phyloP scores from a whole-genome alignment of 495 filamentous ascomycete species.

The Talaromyces thailandensis region DNA sequence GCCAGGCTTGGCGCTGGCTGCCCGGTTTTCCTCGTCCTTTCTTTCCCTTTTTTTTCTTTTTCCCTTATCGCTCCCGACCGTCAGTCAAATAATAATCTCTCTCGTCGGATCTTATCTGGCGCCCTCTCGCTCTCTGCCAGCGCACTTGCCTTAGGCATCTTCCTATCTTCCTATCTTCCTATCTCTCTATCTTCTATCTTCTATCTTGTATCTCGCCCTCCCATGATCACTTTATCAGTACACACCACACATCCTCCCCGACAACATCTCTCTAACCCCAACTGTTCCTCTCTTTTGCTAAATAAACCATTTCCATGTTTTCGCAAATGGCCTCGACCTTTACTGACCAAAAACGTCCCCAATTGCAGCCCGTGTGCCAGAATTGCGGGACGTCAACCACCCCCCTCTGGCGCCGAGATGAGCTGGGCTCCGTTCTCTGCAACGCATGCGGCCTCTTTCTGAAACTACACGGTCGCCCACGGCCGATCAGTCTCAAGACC shows the following conservation, averaged over 20 bases:
- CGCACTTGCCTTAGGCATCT: slow-evolving; percentile 12
- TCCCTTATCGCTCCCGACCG: slow-evolving; percentile 6
- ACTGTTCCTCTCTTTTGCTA: background rate
- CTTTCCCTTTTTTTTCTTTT: slow-evolving; percentile 10
- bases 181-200: slow-evolving; percentile 10
- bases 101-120: slow-evolving; percentile 46
- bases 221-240: slow-evolving; percentile 4
- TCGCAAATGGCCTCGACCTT: slow-evolving; percentile 46
- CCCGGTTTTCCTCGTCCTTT: slow-evolving; percentile 5
- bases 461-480: slow-evolving; percentile 87
- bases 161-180: slow-evolving; percentile 18
- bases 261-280: slow-evolving; percentile 1
- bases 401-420: slow-evolving; percentile 94
- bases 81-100: too few relatives aligned
- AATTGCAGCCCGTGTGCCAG: slow-evolving; percentile 88
- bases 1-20: slow-evolving; percentile 2
- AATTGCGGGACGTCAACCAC: slow-evolving; percentile 96
- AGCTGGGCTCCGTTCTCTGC: slow-evolving; percentile 93
- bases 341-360: slow-evolving; percentile 47
- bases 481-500: slow-evolving; percentile 94
- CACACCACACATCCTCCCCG: background rate
- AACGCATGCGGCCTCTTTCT: slow-evolving; percentile 97
- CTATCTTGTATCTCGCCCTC: slow-evolving; percentile 10
- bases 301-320: slow-evolving; percentile 7
- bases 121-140: background rate